A percentile compares a stretch with the other conserved stretches of the same genome.
These are phyloP conservation scores for Davidsoniella neocaledoniae DNA, from an alignment of 2,329 filamentous ascomycete species.

Conservation along the genomic window DNA sequence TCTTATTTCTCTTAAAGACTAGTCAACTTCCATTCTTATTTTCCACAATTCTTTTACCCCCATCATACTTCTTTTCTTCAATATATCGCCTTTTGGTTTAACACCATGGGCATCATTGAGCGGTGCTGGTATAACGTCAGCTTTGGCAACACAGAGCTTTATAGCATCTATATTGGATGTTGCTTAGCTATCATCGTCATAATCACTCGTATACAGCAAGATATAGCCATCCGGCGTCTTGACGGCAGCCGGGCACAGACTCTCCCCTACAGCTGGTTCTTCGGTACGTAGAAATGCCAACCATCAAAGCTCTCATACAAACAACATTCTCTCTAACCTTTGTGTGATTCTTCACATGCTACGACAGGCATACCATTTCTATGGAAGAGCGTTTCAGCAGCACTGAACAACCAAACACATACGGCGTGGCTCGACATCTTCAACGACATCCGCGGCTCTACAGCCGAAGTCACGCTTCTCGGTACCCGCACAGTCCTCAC, in stretches of 20 bases:
- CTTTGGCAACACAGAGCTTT: background rate
- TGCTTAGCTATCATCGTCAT: background rate
- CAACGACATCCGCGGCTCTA: slow-evolving; percentile 28
- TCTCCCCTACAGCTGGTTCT: background rate
- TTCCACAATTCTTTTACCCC: too few relatives aligned
- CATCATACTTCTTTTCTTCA: too few relatives aligned
- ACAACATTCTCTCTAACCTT: background rate
- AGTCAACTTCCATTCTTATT: too few relatives aligned
- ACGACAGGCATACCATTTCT: slow-evolving; percentile 45
- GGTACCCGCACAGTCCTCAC: slow-evolving; percentile 54
- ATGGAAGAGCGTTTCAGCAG: slow-evolving; percentile 34
- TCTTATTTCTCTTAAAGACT: too few relatives aligned
- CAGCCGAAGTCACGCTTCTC: slow-evolving; percentile 40
- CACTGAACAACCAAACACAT: slow-evolving; percentile 36
- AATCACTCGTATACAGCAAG: background rate
- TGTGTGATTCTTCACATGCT: background rate
- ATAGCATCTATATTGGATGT: background rate
- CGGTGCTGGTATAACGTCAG: background rate
- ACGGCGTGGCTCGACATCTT: slow-evolving; percentile 45
- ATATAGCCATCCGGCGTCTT: slow-evolving; percentile 5
- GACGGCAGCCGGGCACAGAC: background rate
- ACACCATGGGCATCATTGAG: slow-evolving; percentile 1
- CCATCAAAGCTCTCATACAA: background rate
- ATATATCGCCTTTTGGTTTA: background rate
- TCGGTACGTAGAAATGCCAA: background rate